Evolutionary conservation across 1,284 basidiomycete genomes (phyloP), one percentile per base, ranked within the genome.

Genomic region (Binderoboletus segoi): DNA sequence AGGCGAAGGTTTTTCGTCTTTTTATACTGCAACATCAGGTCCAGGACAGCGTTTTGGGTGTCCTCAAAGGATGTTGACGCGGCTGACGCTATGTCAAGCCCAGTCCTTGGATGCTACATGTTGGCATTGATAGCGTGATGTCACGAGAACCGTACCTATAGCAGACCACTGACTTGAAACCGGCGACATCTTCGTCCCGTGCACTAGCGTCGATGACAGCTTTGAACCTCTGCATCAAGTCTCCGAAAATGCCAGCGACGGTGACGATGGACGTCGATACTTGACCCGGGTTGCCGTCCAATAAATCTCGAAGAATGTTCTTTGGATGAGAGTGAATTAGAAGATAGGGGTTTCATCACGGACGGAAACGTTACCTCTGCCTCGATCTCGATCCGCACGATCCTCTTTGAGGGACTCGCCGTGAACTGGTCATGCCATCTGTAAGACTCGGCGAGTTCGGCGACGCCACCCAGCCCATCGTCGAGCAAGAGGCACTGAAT

Each of bases 111-210:
- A 24, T 3, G 18, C 23, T 16, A 13, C 23, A 12, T 23, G 26
- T 47, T 13, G 11, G 30, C 32, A 2, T 20, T 18, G 3, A 6
- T 32, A 13, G 13, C 1, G 30, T 35, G 21, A 38, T 18, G 12
- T 20, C 16, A 21, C 4, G 20, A 32, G 23, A 12, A 20, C 0
- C 57, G 24, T 54, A 66, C 69, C 72, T 80, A 66, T 91, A 91
- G 67, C 88, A 89, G 3, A 83, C 79, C 47, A 91, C 79, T 11
- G 87, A 88, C 70, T 91, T 91, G 79, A 90, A 89, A 2, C 80
- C 84, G 1, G 74, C 86, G n/a, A 90, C 85, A 35, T 77, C 71
- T 1, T 72, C 63, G 55, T 85, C 77, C 6, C 52, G 52, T 1
- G 80, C 82, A 49, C 66, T 65, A 0, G 68, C 59, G 0, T 57